phyloP scores from a whole-genome alignment of 306 rosid species.

The Corylus avellana region DNA sequence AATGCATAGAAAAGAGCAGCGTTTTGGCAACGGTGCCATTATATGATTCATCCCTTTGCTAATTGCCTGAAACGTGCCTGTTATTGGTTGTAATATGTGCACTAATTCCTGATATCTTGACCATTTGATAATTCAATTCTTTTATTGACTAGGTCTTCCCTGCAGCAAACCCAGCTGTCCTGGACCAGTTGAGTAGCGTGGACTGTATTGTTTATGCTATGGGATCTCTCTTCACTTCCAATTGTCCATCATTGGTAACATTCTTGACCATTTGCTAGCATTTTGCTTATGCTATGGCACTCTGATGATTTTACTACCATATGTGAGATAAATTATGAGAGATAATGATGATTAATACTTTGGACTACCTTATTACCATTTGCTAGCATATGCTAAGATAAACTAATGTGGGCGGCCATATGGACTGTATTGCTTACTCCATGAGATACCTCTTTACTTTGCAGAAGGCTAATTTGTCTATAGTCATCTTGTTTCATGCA shows the following conservation, averaged over 20 bases:
- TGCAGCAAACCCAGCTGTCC: constrained; percentile 58
- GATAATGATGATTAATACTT: not conserved
- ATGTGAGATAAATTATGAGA: not conserved
- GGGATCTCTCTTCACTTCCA: constrained; percentile 95
- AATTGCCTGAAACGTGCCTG: not conserved
- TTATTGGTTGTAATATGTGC: constrained; percentile 16
- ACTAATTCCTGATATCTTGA: constrained; percentile 16
- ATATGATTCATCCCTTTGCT: not conserved
- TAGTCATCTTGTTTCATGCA: not conserved
- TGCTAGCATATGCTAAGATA: not conserved
- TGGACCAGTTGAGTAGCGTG: constrained; percentile 71
- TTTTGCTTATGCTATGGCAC: not conserved
- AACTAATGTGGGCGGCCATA: not conserved
- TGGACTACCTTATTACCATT: not conserved
- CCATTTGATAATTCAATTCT: constrained; percentile 22
- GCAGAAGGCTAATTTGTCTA: not conserved
- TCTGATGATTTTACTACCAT: not conserved
- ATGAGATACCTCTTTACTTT: not conserved
- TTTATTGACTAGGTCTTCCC: constrained; percentile 76
- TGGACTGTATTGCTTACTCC: not conserved
- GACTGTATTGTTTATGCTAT: constrained; percentile 91
- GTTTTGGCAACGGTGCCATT: not conserved
- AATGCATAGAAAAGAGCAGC: not conserved
- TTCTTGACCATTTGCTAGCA: constrained; percentile 21
- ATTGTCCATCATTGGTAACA: constrained; percentile 90